Evolutionary conservation across 768 basidiomycete genomes (phyloP).

Genomic region (Lyophyllum decastes): DNA sequence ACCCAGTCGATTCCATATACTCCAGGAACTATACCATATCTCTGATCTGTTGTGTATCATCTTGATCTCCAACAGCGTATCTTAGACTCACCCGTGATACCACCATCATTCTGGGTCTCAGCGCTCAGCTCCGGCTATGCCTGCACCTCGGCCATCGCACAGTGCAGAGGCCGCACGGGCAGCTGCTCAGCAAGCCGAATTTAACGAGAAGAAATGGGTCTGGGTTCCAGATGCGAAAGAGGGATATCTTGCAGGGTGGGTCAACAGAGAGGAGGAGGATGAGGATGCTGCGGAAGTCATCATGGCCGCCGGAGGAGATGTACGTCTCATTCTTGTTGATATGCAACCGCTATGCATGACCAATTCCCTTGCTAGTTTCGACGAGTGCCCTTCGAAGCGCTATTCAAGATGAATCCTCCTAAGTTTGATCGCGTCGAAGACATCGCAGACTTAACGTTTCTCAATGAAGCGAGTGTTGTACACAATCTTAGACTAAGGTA

Average conservation of each 20-base stretch:
- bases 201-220: slow-evolving; percentile 98
- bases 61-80: neutral
- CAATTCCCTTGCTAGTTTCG: slow-evolving; percentile 26
- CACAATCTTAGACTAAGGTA: slow-evolving; percentile 94
- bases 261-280: slow-evolving; percentile 82
- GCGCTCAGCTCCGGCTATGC: slow-evolving; percentile 35
- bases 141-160: slow-evolving; percentile 48
- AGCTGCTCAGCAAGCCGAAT: slow-evolving; percentile 91
- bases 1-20: slow-evolving; percentile 11
- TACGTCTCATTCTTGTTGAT: slow-evolving; percentile 31
- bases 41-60: neutral
- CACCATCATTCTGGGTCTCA: neutral
- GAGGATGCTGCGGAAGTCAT: slow-evolving; percentile 84
- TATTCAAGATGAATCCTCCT: slow-evolving; percentile 97
- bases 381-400: slow-evolving; percentile 70
- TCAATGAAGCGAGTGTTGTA: slow-evolving; percentile 99
- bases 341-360: neutral
- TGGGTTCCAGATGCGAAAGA: slow-evolving; percentile 94
- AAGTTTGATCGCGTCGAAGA: slow-evolving; percentile 98
- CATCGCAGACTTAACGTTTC: slow-evolving; percentile 95
- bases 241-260: slow-evolving; percentile 95
- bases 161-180: slow-evolving; percentile 76
- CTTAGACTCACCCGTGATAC: too few relatives aligned
- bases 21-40: too few relatives aligned
- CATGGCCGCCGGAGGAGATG: slow-evolving; percentile 84